Conservation (phyloP, 257 asterid species). For the Forsythia viridissima region DNA sequence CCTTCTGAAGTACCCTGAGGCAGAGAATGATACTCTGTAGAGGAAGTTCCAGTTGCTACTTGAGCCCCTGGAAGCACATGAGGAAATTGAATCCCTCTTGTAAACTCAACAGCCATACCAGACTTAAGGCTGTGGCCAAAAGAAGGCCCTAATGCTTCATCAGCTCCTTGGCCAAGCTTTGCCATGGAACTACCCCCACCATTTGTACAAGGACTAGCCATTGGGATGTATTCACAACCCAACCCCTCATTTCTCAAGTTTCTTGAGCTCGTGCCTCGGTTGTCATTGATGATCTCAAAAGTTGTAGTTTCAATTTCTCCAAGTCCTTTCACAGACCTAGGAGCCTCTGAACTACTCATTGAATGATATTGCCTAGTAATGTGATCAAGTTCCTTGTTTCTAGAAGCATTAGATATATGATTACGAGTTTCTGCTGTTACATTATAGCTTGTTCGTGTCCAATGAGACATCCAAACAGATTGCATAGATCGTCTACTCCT, state of each 20-base stretch:
- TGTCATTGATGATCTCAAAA: conserved; percentile 12
- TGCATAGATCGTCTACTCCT: conserved; percentile 41
- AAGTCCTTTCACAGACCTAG: conserved; percentile 20
- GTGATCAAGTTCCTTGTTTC: conserved; percentile 25
- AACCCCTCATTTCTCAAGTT: conserved; percentile 31
- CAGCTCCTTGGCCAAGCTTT: conserved; percentile 19
- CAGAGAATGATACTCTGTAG: no score
- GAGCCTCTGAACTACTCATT: conserved; percentile 24
- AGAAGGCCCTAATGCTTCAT: conserved; percentile 23
- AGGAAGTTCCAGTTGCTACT: no score
- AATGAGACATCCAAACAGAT: conserved; percentile 69
- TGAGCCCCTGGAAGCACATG: no score
- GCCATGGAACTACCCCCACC: conserved; percentile 13
- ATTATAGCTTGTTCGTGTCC: conserved; percentile 44
- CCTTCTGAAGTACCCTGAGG: no score
- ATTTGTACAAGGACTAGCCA: neutral
- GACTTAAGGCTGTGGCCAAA: neutral
- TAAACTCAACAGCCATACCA: no score
- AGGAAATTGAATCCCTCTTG: no score
- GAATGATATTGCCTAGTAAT: conserved; percentile 19
- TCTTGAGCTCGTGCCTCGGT: conserved; percentile 23
- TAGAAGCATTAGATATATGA: conserved; percentile 19
- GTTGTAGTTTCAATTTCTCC: neutral
- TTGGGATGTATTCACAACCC: neutral
- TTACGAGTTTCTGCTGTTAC: conserved; percentile 23